Conservation (phyloP, 139 green algal genomes). For the Chlorella sp. region DNA sequence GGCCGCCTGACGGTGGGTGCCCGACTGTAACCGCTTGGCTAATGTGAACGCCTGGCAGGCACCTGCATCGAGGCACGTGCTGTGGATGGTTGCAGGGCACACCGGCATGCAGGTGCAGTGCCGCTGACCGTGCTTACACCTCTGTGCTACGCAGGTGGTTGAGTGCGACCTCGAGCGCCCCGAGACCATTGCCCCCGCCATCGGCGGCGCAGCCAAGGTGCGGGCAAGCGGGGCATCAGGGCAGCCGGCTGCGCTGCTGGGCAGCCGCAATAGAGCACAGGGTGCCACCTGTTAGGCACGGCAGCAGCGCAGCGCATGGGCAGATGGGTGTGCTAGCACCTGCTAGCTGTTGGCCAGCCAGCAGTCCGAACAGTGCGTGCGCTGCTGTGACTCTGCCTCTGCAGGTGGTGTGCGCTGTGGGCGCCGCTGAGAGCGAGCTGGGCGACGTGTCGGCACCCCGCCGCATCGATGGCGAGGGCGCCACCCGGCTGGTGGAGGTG, state of each 20-base stretch:
- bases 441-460: conserved; percentile 67
- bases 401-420: conserved; percentile 82
- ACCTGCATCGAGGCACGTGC: neutral
- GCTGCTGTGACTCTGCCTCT: neutral
- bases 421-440: conserved; percentile 71
- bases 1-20: conserved; percentile 36
- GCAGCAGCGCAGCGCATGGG: too few species aligned
- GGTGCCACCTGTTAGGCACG: too few species aligned
- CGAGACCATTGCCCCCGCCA: conserved; percentile 64
- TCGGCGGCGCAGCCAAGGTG: conserved; percentile 73
- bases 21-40: too few species aligned
- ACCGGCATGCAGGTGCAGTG: neutral
- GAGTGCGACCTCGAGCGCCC: conserved; percentile 69
- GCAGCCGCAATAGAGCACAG: too few species aligned
- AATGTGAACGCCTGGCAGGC: neutral
- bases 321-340: too few species aligned
- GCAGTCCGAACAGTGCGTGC: too few species aligned
- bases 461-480: conserved; percentile 79
- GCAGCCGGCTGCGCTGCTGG: too few species aligned
- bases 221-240: too few species aligned
- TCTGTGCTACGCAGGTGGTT: conserved; percentile 45
- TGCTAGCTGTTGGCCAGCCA: too few species aligned
- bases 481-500: conserved; percentile 72
- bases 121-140: neutral
- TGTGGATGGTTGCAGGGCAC: neutral